Conservation (phyloP, 2,329 filamentous ascomycete species). For the Arthroderma uncinatum region DNA sequence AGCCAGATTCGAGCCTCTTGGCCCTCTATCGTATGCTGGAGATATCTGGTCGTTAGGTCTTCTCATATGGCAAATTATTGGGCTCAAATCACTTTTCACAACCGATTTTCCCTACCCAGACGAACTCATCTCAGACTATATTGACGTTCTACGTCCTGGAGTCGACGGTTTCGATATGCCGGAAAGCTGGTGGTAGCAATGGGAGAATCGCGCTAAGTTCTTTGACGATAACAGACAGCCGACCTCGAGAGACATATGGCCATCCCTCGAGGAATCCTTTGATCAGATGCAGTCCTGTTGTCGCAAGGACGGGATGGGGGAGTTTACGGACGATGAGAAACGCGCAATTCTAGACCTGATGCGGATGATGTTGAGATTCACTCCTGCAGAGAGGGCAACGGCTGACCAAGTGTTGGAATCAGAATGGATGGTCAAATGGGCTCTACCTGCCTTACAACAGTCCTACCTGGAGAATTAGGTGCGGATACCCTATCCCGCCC, state of each 20-base stretch:
- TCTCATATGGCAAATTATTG: conserved; percentile 22
- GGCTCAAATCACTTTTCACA: conserved; percentile 19
- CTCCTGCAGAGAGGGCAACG: conserved; percentile 10
- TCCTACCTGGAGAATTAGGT: neutral
- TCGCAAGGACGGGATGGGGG: too few species aligned
- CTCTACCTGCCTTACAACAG: conserved; percentile 9
- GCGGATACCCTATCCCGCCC: neutral
- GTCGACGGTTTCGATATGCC: too few species aligned
- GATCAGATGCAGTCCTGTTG: too few species aligned
- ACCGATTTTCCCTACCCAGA: conserved; percentile 8
- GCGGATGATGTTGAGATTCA: conserved; percentile 10
- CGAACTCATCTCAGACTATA: conserved; percentile 11
- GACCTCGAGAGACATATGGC: conserved; percentile 14
- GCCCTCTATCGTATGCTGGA: conserved; percentile 17
- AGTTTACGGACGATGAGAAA: conserved; percentile 12
- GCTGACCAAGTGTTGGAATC: conserved; percentile 10
- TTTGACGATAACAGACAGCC: conserved; percentile 13
- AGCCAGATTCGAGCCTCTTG: conserved; percentile 18
- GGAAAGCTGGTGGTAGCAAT: conserved; percentile 15
- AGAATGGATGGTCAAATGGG: conserved; percentile 15
- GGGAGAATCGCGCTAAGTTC: conserved; percentile 14
- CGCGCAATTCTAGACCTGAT: conserved; percentile 10
- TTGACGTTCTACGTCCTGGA: conserved; percentile 16
- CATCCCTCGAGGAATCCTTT: conserved; percentile 15
- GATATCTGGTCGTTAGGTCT: conserved; percentile 23